Conservation (phyloP, 352 stramenopile species). For the Pythium dissimile region DNA sequence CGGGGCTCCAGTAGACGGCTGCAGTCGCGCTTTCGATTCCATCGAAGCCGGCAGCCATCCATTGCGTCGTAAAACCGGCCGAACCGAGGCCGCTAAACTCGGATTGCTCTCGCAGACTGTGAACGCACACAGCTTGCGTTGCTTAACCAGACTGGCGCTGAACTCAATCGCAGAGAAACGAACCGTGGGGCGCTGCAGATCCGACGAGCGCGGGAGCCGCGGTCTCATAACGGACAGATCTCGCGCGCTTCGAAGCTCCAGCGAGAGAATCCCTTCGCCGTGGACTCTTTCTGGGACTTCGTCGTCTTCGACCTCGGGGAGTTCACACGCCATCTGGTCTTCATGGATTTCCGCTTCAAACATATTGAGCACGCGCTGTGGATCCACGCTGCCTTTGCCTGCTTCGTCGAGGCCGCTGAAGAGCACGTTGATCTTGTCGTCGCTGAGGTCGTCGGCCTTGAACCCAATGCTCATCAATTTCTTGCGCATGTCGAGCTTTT, state of each 20-base stretch:
- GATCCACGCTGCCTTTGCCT: slow-evolving; percentile 38
- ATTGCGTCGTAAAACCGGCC: slow-evolving; percentile 23
- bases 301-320: slow-evolving; percentile 79
- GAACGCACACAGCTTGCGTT: slow-evolving; percentile 26
- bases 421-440: slow-evolving; percentile 66
- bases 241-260: slow-evolving; percentile 55
- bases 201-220: slow-evolving; percentile 1
- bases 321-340: slow-evolving; percentile 65
- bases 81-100: slow-evolving; percentile 26
- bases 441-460: slow-evolving; percentile 58
- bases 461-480: slow-evolving; percentile 67
- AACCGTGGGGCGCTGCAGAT: slow-evolving; percentile 28
- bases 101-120: slow-evolving; percentile 42
- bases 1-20: neutral
- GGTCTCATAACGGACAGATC: slow-evolving; percentile 34
- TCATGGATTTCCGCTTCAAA: slow-evolving; percentile 74
- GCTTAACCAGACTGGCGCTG: slow-evolving; percentile 21
- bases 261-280: slow-evolving; percentile 60
- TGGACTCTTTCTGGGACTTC: slow-evolving; percentile 62
- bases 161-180: slow-evolving; percentile 35
- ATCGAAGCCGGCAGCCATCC: slow-evolving; percentile 18
- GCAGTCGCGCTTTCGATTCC: neutral
- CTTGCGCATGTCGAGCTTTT: slow-evolving; percentile 52
- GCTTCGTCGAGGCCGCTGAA: slow-evolving; percentile 47
- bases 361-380: slow-evolving; percentile 48